phyloP scores from a whole-genome alignment of 1,284 basidiomycete species.

The Anthracocystis walkeri region DNA sequence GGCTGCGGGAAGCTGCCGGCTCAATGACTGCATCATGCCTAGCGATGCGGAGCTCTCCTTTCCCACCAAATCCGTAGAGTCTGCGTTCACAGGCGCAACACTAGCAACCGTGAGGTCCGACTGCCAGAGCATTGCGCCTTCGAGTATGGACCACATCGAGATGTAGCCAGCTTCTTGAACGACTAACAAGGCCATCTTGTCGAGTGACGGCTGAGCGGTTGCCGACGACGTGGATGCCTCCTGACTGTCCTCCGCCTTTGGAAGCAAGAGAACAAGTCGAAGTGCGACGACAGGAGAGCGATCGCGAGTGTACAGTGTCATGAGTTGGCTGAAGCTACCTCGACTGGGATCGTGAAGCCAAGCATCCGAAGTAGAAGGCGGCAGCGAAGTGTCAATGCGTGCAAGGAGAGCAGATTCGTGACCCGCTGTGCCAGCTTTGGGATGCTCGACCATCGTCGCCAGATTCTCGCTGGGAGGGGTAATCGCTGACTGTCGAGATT shows the following conservation, averaged over 20 bases:
- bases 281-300: conserved; percentile 42
- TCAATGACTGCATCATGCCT: conserved; percentile 33
- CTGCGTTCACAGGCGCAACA: conserved; percentile 3
- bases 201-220: neutral
- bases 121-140: conserved; percentile 38
- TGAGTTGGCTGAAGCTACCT: conserved; percentile 27
- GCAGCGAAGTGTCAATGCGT: neutral
- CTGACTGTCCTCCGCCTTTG: neutral
- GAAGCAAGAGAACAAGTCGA: conserved; percentile 20
- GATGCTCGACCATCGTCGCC: neutral
- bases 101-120: conserved; percentile 28
- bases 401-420: neutral
- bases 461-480: conserved; percentile 3
- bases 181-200: conserved; percentile 26
- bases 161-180: conserved; percentile 47
- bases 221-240: neutral
- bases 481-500: conserved; percentile 15
- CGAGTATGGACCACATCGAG: conserved; percentile 40
- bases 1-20: conserved; percentile 35
- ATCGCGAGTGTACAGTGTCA: conserved; percentile 33
- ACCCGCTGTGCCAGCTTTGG: neutral
- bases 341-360: conserved; percentile 36
- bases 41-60: conserved; percentile 21
- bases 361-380: conserved; percentile 17
- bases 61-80: conserved; percentile 3